Percentiles rank a stretch among this genome's conserved stretches.
These are phyloP conservation scores for Ganoderma sinense DNA, from an alignment of 1,284 basidiomycete species.

Conservation along the genomic window DNA sequence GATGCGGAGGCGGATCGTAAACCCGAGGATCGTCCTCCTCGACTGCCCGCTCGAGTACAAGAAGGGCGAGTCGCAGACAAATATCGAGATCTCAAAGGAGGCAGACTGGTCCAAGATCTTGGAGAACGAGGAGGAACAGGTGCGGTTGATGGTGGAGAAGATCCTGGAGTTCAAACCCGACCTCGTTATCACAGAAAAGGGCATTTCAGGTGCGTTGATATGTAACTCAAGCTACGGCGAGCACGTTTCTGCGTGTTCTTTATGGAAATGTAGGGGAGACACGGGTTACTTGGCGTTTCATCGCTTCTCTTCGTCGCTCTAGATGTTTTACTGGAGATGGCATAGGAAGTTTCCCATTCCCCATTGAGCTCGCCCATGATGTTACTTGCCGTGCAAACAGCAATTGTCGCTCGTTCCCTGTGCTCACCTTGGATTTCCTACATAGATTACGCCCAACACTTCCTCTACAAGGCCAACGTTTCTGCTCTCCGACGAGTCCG, in stretches of 20 bases:
- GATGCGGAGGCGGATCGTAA: slow-evolving; percentile 92
- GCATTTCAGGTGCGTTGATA: slow-evolving; percentile 80
- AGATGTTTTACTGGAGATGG: background rate
- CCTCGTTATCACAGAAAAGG: slow-evolving; percentile 97
- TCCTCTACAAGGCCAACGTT: slow-evolving; percentile 89
- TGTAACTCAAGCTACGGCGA: background rate
- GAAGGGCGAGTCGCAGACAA: slow-evolving; percentile 98
- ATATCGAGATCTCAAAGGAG: slow-evolving; percentile 97
- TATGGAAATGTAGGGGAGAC: background rate
- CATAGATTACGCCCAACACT: slow-evolving; percentile 92
- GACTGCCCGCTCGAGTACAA: slow-evolving; percentile 99
- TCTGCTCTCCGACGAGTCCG: slow-evolving; percentile 94
- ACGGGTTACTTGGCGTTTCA: background rate
- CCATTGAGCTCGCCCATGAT: background rate
- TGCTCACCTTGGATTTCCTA: background rate
- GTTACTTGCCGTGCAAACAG: background rate
- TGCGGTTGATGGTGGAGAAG: slow-evolving; percentile 88
- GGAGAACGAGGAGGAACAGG: slow-evolving; percentile 97
- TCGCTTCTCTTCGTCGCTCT: background rate
- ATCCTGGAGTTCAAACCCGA: slow-evolving; percentile 96
- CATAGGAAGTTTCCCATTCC: background rate
- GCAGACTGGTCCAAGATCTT: slow-evolving; percentile 93
- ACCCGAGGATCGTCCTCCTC: slow-evolving; percentile 90
- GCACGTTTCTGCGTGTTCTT: background rate
- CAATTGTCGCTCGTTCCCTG: background rate